These are phyloP conservation scores for Zalerion maritima DNA, from an alignment of 495 filamentous ascomycete genomes.

Conservation along the genomic window DNA sequence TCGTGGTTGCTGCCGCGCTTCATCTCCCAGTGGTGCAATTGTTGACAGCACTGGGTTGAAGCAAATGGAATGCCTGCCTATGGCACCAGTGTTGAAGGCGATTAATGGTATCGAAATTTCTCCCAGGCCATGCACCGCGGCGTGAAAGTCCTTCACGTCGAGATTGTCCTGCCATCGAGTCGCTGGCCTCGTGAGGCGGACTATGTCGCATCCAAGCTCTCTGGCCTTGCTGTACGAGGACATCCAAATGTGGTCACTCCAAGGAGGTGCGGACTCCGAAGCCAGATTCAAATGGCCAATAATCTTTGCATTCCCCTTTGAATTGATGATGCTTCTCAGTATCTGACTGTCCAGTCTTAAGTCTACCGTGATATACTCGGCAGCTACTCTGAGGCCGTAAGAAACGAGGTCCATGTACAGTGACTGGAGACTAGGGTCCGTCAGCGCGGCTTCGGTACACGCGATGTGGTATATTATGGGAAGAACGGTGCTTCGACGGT, in stretches of 20 bases:
- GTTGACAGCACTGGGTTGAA: constrained; percentile 55
- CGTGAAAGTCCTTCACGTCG: constrained; percentile 39
- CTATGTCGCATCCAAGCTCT: constrained; percentile 51
- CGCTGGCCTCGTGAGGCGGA: constrained; percentile 52
- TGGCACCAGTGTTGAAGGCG: constrained; percentile 56
- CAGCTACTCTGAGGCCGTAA: constrained; percentile 54
- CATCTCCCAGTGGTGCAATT: constrained; percentile 49
- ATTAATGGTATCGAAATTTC: constrained; percentile 46
- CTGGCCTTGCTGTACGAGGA: constrained; percentile 42
- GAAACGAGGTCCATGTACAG: constrained; percentile 48
- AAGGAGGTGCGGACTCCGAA: constrained; percentile 36
- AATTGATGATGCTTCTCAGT: constrained; percentile 37
- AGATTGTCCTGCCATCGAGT: constrained; percentile 43
- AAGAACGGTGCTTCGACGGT: constrained; percentile 47
- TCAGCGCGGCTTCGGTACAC: constrained; percentile 27
- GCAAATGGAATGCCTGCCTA: constrained; percentile 51
- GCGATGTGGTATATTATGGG: constrained; percentile 60
- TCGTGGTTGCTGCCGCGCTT: constrained; percentile 14
- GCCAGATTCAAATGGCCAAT: constrained; percentile 49
- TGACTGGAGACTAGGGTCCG: constrained; percentile 23
- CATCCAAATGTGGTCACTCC: constrained; percentile 46
- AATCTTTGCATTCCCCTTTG: constrained; percentile 55
- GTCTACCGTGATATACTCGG: constrained; percentile 60
- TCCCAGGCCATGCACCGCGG: constrained; percentile 30
- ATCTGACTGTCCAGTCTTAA: constrained; percentile 38